Evolutionary conservation across 352 stramenopile genomes (phyloP).

Genomic region (Hyaloperonospora brassicae): DNA sequence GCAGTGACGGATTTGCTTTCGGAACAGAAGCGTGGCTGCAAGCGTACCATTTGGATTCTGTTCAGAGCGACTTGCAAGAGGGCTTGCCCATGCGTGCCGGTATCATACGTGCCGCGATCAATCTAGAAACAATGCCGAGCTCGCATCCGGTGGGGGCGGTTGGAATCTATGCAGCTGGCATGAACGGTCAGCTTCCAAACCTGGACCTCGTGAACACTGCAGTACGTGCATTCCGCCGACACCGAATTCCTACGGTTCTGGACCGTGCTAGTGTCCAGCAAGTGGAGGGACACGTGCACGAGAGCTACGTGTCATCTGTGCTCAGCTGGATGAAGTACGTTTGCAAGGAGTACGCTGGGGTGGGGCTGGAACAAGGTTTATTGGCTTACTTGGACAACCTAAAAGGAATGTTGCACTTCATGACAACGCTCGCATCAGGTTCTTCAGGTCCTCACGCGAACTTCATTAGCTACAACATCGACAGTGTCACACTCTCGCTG

Average conservation of each 20-base stretch:
- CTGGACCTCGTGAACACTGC: constrained; percentile 81
- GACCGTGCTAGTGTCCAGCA: constrained; percentile 29
- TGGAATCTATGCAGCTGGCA: constrained; percentile 56
- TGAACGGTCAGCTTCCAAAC: constrained; percentile 83
- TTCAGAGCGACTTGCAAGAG: constrained; percentile 15
- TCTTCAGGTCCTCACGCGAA: constrained; percentile 60
- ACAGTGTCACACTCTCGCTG: constrained; percentile 60
- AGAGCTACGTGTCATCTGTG: constrained; percentile 8
- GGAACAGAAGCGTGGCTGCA: constrained; percentile 67
- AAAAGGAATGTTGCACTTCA: constrained; percentile 71
- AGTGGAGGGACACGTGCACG: neutral
- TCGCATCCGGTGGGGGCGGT: constrained; percentile 26
- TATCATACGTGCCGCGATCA: constrained; percentile 69
- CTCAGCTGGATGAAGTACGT: constrained; percentile 4
- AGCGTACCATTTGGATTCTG: constrained; percentile 59
- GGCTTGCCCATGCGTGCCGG: constrained; percentile 58
- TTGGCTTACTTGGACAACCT: constrained; percentile 50
- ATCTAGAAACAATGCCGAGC: constrained; percentile 46
- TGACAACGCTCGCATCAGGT: constrained; percentile 55
- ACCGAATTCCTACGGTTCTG: constrained; percentile 43
- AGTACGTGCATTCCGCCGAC: constrained; percentile 36
- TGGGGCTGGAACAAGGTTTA: constrained; percentile 15
- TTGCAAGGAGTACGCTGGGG: constrained; percentile 8
- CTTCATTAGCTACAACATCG: constrained; percentile 84
- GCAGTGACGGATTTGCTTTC: constrained; percentile 46